phyloP scores from a whole-genome alignment of 1,284 basidiomycete genomes.

The Boletus smithii region DNA sequence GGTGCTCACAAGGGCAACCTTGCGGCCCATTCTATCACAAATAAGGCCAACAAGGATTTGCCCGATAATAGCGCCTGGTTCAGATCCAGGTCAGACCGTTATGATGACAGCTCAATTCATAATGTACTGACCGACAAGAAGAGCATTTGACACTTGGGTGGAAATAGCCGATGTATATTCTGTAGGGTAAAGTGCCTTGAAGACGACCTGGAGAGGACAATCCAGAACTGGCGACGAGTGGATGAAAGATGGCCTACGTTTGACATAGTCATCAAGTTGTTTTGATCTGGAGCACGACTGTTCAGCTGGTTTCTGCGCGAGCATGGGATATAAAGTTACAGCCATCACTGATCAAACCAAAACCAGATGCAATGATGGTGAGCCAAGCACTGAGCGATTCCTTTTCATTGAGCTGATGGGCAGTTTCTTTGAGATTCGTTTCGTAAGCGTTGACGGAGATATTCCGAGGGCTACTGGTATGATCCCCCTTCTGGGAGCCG shows the following conservation, averaged over 20 bases:
- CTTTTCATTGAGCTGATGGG: conserved; percentile 32
- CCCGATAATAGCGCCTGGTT: conserved; percentile 63
- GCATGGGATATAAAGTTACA: conserved; percentile 40
- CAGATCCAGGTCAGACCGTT: conserved; percentile 9
- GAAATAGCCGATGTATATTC: conserved; percentile 59
- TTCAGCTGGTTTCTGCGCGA: conserved; percentile 2
- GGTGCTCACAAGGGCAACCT: conserved; percentile 67
- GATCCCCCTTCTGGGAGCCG: conserved; percentile 5
- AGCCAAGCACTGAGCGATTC: conserved; percentile 54
- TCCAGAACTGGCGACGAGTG: conserved; percentile 1
- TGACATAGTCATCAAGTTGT: conserved; percentile 65
- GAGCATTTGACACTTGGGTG: conserved; percentile 70
- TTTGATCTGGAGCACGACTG: conserved; percentile 50
- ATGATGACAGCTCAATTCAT: conserved; percentile 14
- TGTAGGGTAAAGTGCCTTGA: conserved; percentile 58
- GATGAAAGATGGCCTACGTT: conserved; percentile 40
- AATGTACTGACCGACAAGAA: conserved; percentile 58
- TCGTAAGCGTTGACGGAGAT: conserved; percentile 26
- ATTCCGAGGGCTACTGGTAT: conserved; percentile 14
- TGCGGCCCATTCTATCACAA: conserved; percentile 71
- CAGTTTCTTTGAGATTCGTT: conserved; percentile 22
- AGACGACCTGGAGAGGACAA: conserved; percentile 46
- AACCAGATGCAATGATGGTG: conserved; percentile 61
- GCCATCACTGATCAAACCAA: conserved; percentile 69
- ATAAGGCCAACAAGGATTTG: conserved; percentile 65